Base-by-base conservation (phyloP, 441 rosid genomes). In the Populus hybrid region DNA sequence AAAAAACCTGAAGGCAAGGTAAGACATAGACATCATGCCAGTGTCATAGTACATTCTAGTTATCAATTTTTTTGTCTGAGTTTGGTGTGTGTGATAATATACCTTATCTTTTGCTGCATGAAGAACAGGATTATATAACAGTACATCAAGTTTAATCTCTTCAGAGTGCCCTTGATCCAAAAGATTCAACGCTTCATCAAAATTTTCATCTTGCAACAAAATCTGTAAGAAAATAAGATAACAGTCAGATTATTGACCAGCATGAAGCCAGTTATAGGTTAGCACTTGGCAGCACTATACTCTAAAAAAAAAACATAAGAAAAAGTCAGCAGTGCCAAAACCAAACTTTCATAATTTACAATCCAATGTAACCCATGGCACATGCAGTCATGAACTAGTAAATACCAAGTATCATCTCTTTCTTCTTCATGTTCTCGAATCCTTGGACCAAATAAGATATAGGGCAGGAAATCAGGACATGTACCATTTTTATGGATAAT, bases 111-210 rank as follows among this genome's bases (percentile, higher is more conserved):
- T 76, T 23, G 93, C 92, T 79, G 80, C 88, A 59, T 74, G 80
- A 85, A 95, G 85, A 74, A 94, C 74, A 70, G 91, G 84, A 83
- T 95, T 92, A 80, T 86, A 92, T 24, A 88, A 73, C 74, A 86
- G 61, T 74, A 86, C 72, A 83, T 94, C 95, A 59, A 77, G 84
- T 67, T 82, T 83, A 80, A 83, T 74, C 76, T 80, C 90, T 77
- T 90, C 95, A 28, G 79, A 81, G 75, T 73, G 83, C 70, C 87
- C 83, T 74, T 70, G 93, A 81, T 88, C 90, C 80, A 91, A 70
- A 78, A 94, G 86, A 73, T 85, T 72, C 75, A 92, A 75, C 50
- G 88, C 93, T 81, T 86, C 91, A 78, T 87, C 88, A 34, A 89
- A 85, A 65, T 87, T 81, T 72, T 73, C 83, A 78, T 76, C 72